Conservation (phyloP, 345 rosid genomes). For the Moringa oleifera region DNA sequence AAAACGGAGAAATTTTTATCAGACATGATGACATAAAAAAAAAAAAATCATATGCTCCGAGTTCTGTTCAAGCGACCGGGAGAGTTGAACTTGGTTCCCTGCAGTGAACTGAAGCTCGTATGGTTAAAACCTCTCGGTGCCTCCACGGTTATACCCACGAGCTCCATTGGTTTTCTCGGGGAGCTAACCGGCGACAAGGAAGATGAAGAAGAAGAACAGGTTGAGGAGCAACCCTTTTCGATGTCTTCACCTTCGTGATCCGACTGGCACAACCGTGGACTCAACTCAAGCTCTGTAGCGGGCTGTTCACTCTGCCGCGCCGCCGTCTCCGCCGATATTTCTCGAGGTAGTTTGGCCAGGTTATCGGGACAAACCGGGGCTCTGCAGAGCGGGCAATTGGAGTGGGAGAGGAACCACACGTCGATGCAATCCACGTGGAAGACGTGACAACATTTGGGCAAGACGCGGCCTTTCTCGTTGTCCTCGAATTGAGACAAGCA, state of each 20-base stretch:
- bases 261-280: conserved; percentile 16
- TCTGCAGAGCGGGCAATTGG: conserved; percentile 82
- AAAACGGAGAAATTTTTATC: no score
- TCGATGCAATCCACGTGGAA: conserved; percentile 85
- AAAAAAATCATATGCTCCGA: conserved; percentile 9
- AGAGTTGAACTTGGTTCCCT: conserved; percentile 16
- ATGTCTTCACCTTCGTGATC: conserved; percentile 16
- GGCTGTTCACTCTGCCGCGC: conserved; percentile 2
- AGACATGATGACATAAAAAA: no score
- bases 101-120: conserved; percentile 12
- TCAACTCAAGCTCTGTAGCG: conserved; percentile 3
- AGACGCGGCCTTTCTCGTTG: conserved; percentile 52
- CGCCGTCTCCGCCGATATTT: not conserved
- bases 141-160: conserved; percentile 27
- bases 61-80: conserved; percentile 29
- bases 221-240: conserved; percentile 17
- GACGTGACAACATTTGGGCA: conserved; percentile 64
- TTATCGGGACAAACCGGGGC: conserved; percentile 44
- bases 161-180: conserved; percentile 15
- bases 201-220: conserved; percentile 17
- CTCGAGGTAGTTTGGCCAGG: conserved; percentile 4
- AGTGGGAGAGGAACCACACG: conserved; percentile 71
- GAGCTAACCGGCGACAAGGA: conserved; percentile 24
- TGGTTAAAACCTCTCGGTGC: conserved; percentile 19
- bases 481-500: conserved; percentile 78